Percentiles rank a stretch among this genome's conserved stretches.
These are phyloP conservation scores for Lactuca saligna DNA, from an alignment of 129 eudicot genomes.

Conservation along the genomic window DNA sequence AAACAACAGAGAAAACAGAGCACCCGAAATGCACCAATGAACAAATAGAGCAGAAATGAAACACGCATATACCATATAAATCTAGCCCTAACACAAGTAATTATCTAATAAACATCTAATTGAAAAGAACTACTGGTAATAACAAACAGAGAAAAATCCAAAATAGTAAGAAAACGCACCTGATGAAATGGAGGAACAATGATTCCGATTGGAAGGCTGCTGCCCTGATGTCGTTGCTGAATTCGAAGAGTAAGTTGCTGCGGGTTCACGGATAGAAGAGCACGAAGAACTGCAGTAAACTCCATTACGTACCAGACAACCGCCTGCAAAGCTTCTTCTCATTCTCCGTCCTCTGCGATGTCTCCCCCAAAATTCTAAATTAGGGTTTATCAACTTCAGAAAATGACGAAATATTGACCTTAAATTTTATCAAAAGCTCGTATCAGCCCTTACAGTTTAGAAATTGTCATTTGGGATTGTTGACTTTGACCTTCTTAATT, in stretches of 20 bases:
- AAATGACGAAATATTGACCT: background rate
- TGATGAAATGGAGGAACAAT: conserved; percentile 8
- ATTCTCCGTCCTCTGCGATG: background rate
- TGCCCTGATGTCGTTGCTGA: background rate
- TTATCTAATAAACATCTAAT: background rate
- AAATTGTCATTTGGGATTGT: background rate
- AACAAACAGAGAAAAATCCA: background rate
- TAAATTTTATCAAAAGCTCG: background rate
- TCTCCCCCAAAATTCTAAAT: background rate
- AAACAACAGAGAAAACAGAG: background rate
- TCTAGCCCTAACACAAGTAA: background rate
- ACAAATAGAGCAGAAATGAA: background rate
- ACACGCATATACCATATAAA: background rate
- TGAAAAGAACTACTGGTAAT: background rate
- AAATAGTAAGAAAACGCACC: conserved; percentile 1
- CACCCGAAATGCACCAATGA: background rate
- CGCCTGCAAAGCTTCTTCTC: conserved; percentile 3
- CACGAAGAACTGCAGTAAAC: background rate
- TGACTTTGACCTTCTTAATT: no score
- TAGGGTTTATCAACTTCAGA: background rate
- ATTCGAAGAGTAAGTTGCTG: background rate
- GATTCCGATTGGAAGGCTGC: conserved; percentile 1
- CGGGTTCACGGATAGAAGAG: background rate
- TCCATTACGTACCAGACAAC: background rate
- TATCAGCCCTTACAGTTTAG: background rate